Base-by-base conservation (phyloP, 2,329 filamentous ascomycete genomes). In the Biscogniauxia mediterranea region DNA sequence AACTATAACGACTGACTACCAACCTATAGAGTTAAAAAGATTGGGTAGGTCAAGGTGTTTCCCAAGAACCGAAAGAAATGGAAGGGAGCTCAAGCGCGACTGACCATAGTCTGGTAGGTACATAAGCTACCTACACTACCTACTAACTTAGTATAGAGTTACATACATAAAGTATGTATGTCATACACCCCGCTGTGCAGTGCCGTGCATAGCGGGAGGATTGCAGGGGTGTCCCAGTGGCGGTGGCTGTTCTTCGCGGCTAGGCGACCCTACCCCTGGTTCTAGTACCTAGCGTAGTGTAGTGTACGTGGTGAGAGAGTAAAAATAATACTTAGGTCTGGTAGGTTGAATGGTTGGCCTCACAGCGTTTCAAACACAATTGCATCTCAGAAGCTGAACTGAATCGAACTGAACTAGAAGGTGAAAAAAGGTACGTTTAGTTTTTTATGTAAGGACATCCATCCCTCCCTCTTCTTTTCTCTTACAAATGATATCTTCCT, bases 161-260 rank as follows among this genome's bases (percentile, higher is more conserved):
- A 55, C 42, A 55, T 60, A 50, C 42, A 52, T 59, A 55, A 59
- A 28, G 57, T 51, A 54, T 50, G 57, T 51, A 54, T 50, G 54
- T 38, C 25, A 26, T 55, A 55, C 28, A 42, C 25, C 57, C 51
- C 28, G 55, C 61, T 53, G 28, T 32, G 56, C 20, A 26, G 38
- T 46, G 38, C 38, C 28, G 28, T 46, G 25, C 52, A 61, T 32
- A 57, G 46, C 54, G 58, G 58, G 56, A 62, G 49, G 54, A 57
- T 9, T 50, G 50, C 64, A 56, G 60, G 64, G 64, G 52, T 56
- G 53, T 55, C 62, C 60, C 57, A 25, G 64, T 50, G 38, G 38
- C 38, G 23, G 23, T 23, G 23, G 23, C 23, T 23, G 23, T 23
- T 23, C 2, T 23, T 46, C n/a, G 38, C 15, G 38, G 38, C 38